Evolutionary conservation across 345 rosid genomes (phyloP).

Genomic region (Gossypium turneri): DNA sequence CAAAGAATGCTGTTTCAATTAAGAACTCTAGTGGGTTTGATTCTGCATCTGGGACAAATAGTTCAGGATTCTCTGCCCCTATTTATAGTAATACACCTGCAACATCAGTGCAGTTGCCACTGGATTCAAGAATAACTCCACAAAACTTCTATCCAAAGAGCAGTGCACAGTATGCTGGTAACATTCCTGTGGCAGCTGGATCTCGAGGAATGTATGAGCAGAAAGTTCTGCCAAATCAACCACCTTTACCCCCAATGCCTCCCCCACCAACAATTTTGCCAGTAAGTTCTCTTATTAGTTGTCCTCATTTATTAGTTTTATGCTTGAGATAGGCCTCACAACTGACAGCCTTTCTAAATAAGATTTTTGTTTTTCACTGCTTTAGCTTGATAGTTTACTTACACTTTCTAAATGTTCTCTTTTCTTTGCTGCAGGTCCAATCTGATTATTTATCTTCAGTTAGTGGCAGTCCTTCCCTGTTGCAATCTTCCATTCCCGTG

Average conservation of each 20-base stretch:
- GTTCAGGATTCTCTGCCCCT: constrained; percentile 46
- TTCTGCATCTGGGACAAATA: constrained; percentile 35
- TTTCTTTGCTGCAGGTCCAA: constrained; percentile 46
- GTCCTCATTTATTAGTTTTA: not conserved
- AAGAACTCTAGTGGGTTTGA: constrained; percentile 44
- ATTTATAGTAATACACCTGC: constrained; percentile 43
- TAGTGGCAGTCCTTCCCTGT: constrained; percentile 27
- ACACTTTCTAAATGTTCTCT: constrained; percentile 1
- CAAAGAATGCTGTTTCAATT: constrained; percentile 43
- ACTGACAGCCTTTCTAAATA: constrained; percentile 34
- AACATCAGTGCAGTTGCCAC: constrained; percentile 38
- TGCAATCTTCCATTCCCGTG: constrained; percentile 30
- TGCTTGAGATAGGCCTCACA: constrained; percentile 1
- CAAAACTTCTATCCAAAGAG: constrained; percentile 64
- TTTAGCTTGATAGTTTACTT: not conserved
- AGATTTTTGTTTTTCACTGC: not conserved
- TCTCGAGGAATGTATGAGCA: constrained; percentile 73
- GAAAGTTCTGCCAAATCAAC: constrained; percentile 60
- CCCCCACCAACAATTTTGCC: constrained; percentile 60
- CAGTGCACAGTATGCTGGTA: constrained; percentile 51
- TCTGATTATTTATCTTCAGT: constrained; percentile 45
- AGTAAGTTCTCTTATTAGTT: constrained; percentile 35
- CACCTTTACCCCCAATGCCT: constrained; percentile 91
- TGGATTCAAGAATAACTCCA: constrained; percentile 58
- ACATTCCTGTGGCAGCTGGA: constrained; percentile 34